Conservation (phyloP, 2,329 filamentous ascomycete species). For the Beauveria bassiana region DNA sequence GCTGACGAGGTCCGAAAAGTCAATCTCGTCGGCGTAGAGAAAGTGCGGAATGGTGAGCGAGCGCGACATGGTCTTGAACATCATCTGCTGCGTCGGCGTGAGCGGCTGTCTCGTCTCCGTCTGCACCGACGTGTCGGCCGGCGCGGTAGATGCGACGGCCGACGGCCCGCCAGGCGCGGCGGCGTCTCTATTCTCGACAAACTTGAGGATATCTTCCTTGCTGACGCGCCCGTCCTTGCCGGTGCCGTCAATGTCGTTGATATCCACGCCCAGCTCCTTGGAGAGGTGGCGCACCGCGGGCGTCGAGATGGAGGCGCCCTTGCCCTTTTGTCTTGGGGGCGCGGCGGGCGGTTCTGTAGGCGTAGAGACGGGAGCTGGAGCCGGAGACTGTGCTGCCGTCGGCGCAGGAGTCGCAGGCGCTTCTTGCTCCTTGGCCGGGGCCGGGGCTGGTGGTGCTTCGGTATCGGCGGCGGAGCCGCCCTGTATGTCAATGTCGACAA, state of each 20-base stretch:
- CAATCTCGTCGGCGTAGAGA: conserved; percentile 84
- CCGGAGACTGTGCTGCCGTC: conserved; percentile 10
- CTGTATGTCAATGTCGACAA: conserved; percentile 91
- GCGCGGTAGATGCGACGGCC: conserved; percentile 19
- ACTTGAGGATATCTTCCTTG: conserved; percentile 83
- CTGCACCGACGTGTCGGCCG: conserved; percentile 38
- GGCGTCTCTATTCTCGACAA: conserved; percentile 47
- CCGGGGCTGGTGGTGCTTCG: conserved; percentile 23
- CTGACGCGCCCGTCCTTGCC: conserved; percentile 85
- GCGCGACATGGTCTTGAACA: conserved; percentile 97
- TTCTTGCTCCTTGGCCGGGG: conserved; percentile 21
- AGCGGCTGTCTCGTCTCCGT: conserved; percentile 63
- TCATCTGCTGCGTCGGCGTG: conserved; percentile 74
- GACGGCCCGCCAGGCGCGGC: conserved; percentile 18
- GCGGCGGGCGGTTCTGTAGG: neutral
- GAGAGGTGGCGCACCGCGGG: conserved; percentile 85
- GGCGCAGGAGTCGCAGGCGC: conserved; percentile 11
- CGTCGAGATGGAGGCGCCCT: conserved; percentile 71
- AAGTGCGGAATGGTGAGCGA: conserved; percentile 92
- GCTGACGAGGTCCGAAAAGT: conserved; percentile 66
- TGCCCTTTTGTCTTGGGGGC: conserved; percentile 40
- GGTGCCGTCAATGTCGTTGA: conserved; percentile 71
- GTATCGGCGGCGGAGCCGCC: conserved; percentile 56
- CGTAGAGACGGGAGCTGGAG: neutral
- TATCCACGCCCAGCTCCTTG: conserved; percentile 71